Conservation (phyloP, 441 rosid species). For the Corymbia citriodora region DNA sequence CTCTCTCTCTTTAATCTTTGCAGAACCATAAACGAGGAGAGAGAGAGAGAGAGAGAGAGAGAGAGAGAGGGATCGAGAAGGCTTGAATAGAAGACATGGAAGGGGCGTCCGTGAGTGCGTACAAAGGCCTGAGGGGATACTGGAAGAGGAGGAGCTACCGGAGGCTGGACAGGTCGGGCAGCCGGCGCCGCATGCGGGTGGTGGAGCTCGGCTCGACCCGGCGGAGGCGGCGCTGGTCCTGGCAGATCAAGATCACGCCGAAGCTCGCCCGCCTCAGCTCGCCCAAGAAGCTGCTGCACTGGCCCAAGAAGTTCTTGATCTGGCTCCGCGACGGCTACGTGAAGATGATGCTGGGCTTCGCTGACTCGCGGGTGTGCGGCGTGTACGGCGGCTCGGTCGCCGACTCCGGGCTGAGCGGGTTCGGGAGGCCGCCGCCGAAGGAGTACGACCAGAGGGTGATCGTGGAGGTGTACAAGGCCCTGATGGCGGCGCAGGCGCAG, state of each 20-base stretch:
- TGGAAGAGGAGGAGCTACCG: slow-evolving; percentile 57
- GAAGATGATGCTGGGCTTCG: slow-evolving; percentile 71
- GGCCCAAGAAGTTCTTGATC: slow-evolving; percentile 54
- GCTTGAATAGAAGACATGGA: slow-evolving; percentile 29
- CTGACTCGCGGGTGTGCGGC: slow-evolving; percentile 35
- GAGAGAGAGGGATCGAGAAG: not conserved
- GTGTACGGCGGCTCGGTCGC: slow-evolving; percentile 30
- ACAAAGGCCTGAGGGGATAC: slow-evolving; percentile 28
- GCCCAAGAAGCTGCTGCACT: slow-evolving; percentile 10
- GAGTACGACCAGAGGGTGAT: slow-evolving; percentile 4
- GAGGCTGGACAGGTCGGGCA: slow-evolving; percentile 38
- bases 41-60: too few relatives aligned
- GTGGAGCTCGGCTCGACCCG: slow-evolving; percentile 18
- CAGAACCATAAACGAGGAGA: not conserved
- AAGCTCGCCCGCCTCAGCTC: slow-evolving; percentile 27
- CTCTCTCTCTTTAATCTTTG: not conserved
- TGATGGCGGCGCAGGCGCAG: not conserved
- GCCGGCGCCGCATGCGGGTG: slow-evolving; percentile 11
- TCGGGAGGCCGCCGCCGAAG: slow-evolving; percentile 19
- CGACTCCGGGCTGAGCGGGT: slow-evolving; percentile 20
- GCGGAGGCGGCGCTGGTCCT: slow-evolving; percentile 26
- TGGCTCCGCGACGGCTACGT: slow-evolving; percentile 86
- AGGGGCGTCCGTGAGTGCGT: slow-evolving; percentile 24
- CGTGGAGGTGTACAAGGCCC: not conserved
- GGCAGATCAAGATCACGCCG: slow-evolving; percentile 55